Evolutionary conservation across 140 eudicot species (phyloP).

Genomic region (Cichorium intybus): DNA sequence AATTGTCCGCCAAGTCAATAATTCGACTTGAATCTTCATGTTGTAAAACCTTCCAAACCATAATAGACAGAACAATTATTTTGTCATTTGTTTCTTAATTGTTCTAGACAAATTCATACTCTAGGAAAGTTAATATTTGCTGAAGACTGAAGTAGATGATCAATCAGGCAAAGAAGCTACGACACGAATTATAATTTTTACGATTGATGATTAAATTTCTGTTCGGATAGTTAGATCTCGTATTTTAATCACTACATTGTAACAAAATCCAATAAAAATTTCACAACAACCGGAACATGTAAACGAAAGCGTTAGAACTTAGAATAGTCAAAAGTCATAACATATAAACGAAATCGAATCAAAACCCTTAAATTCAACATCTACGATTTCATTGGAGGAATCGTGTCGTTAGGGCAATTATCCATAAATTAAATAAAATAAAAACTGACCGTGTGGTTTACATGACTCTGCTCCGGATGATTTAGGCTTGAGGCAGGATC

Average conservation of each 20-base stretch:
- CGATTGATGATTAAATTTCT: not conserved
- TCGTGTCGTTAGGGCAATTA: not conserved
- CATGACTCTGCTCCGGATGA: not conserved
- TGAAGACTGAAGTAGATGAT: no score
- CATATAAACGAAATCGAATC: not conserved
- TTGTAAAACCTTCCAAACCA: not conserved
- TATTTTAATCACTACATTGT: not conserved
- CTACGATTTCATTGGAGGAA: conserved; percentile 15
- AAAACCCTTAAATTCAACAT: conserved; percentile 9
- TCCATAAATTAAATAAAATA: not conserved
- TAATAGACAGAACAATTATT: not conserved
- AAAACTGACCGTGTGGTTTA: not conserved
- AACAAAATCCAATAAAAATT: not conserved
- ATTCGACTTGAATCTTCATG: conserved; percentile 8
- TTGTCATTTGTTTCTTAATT: no score
- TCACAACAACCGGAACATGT: no score
- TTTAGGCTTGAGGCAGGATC: conserved; percentile 3
- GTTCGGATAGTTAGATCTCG: not conserved
- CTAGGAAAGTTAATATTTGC: not conserved
- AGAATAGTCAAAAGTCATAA: not conserved
- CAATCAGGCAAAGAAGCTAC: not conserved
- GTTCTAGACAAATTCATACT: not conserved
- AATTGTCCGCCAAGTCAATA: conserved; percentile 10
- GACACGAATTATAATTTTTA: not conserved
- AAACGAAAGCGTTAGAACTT: not conserved